phyloP scores from a whole-genome alignment of 805 yeast genomes.

The Candida awuae region DNA sequence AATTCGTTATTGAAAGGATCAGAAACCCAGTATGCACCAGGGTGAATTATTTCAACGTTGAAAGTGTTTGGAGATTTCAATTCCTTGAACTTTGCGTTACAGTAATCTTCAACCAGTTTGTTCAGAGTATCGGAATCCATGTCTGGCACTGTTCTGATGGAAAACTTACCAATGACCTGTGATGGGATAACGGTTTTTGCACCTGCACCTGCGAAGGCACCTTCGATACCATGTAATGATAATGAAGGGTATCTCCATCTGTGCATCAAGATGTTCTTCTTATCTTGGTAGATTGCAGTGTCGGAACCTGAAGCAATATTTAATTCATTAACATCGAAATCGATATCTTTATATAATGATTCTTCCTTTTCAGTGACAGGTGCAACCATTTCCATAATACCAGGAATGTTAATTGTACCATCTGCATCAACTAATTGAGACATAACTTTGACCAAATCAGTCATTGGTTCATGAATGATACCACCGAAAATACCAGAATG shows the following conservation, averaged over 20 bases:
- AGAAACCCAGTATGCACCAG: constrained; percentile 93
- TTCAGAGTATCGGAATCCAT: constrained; percentile 76
- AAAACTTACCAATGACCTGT: constrained; percentile 87
- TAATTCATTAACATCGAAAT: constrained; percentile 75
- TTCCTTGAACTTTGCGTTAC: constrained; percentile 54
- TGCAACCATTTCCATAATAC: constrained; percentile 90
- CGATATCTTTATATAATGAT: constrained; percentile 73
- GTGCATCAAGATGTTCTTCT: constrained; percentile 86
- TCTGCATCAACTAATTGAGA: constrained; percentile 66
- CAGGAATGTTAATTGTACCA: constrained; percentile 84
- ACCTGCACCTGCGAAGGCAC: constrained; percentile 91
- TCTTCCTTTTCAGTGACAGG: constrained; percentile 79
- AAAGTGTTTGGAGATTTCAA: constrained; percentile 72
- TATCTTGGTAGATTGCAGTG: constrained; percentile 68
- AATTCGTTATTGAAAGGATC: constrained; percentile 90
- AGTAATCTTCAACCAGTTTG: constrained; percentile 64
- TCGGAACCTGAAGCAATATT: constrained; percentile 84
- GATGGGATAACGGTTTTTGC: constrained; percentile 99
- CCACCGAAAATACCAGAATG: constrained; percentile 99
- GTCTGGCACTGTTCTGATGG: constrained; percentile 95
- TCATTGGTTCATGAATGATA: constrained; percentile 93
- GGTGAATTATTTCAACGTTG: constrained; percentile 75
- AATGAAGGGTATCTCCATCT: constrained; percentile 98
- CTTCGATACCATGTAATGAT: constrained; percentile 95
- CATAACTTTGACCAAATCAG: constrained; percentile 77